phyloP scores from a whole-genome alignment of 345 rosid genomes.

The Syzygium grande region DNA sequence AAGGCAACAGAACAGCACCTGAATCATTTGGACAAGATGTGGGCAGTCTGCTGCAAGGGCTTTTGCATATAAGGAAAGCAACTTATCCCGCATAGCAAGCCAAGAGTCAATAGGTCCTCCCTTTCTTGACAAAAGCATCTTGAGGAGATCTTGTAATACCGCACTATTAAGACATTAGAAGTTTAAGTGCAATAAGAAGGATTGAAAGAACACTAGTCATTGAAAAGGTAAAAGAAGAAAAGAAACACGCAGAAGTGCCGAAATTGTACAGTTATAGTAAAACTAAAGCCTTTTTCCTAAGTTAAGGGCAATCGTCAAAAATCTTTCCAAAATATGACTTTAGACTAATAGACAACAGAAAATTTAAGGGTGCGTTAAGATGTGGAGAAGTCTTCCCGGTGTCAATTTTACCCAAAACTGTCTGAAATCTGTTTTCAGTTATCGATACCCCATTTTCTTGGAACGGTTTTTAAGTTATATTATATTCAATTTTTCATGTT shows the following conservation, averaged over 20 bases:
- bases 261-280: background rate
- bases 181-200: background rate
- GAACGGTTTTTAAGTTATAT: background rate
- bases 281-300: background rate
- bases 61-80: slow-evolving; percentile 56
- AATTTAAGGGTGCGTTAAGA: background rate
- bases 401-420: background rate
- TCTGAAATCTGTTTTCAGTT: background rate
- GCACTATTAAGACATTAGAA: slow-evolving; percentile 20
- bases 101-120: slow-evolving; percentile 51
- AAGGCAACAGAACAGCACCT: slow-evolving; percentile 31
- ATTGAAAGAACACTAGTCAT: background rate
- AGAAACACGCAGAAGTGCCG: background rate
- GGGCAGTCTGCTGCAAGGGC: slow-evolving; percentile 66
- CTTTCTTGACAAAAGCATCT: slow-evolving; percentile 53
- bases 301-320: background rate
- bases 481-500: background rate
- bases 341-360: background rate
- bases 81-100: slow-evolving; percentile 44
- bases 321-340: background rate
- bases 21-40: slow-evolving; percentile 58
- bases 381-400: background rate
- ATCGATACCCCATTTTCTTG: background rate
- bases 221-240: slow-evolving; percentile 2
- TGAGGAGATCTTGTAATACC: slow-evolving; percentile 65